Base-by-base conservation (phyloP, 345 rosid species). In the Eucalyptus dawsonii region DNA sequence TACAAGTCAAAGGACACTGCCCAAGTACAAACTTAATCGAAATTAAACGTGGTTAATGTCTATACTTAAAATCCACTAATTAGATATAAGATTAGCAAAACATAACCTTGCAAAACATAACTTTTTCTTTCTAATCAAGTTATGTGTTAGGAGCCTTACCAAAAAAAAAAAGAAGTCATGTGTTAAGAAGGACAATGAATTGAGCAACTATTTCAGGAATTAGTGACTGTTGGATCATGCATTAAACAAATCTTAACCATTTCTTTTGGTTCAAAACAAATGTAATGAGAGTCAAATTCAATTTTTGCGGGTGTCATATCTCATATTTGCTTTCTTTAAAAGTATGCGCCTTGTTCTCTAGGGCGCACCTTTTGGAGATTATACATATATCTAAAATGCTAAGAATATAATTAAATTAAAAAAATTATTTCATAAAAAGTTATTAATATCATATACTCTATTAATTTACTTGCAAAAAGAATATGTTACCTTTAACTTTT, bases 191-290 rank as follows among this genome's bases (percentile, higher is more conserved):
- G 45, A 44, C 29, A 56, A 56, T 56, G 13, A 56, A 56, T 56
- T 1, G 12, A 56, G 6, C 11, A 11, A 45, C 49, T 45, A 45
- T 45, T 45, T 45, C 49, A 0, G 3, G 29, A 22, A 56, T 56
- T 56, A 56, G 14, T 0, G 27, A 2, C 3, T 5, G 9, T 56
- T 2, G 29, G 12, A 56, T 56, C 62, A 24, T 10, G 6, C 29
- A 56, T 56, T 56, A 56, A 56, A 22, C 4, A 56, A 24, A 56
- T 56, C 29, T 56, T 4, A 56, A 56, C 6, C 1, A 56, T 24
- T 56, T 56, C 6, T 0, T 0, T 56, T 4, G 37, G 76, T 29
- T 65, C 19, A 7, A n/a, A 14, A 65, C 21, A 14, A 14, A n/a
- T 14, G 5, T 2, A 6, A 62, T 4, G 11, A 14, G 76, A 62